Evolutionary conservation across 164 flowering plant genomes (phyloP).

Genomic region (Stephania cephalantha): DNA sequence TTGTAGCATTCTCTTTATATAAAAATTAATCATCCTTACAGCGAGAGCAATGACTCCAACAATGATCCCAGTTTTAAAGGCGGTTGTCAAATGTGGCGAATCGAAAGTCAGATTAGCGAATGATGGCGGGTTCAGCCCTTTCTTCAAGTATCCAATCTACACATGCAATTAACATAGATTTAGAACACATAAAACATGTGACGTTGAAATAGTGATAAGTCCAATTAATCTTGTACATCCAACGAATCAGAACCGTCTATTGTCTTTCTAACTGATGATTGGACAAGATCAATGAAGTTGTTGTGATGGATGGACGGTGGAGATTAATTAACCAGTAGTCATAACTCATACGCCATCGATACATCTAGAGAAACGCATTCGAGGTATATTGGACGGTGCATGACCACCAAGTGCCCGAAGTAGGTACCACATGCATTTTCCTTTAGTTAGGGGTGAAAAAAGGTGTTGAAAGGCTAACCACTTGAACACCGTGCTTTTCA

Average conservation of each 20-base stretch:
- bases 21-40: slow-evolving; percentile 26
- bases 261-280: no score
- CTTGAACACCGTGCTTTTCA: slow-evolving; percentile 75
- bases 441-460: background rate
- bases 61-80: slow-evolving; percentile 65
- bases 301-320: no score
- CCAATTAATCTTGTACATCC: no score
- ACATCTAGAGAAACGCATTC: no score
- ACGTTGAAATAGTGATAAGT: no score
- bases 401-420: no score
- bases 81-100: slow-evolving; percentile 36
- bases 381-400: no score
- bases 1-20: no score
- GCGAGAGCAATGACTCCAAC: slow-evolving; percentile 73
- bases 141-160: slow-evolving; percentile 77
- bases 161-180: background rate
- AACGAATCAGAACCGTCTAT: background rate
- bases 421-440: no score
- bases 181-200: background rate
- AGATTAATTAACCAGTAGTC: no score
- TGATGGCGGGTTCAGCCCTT: slow-evolving; percentile 77
- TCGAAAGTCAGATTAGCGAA: slow-evolving; percentile 38
- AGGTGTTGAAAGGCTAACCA: slow-evolving; percentile 34
- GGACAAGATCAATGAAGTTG: no score
- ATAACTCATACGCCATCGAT: no score